A percentile compares a stretch with the other conserved stretches of the same genome.
phyloP scores from a whole-genome alignment of 2,329 filamentous ascomycete species.

The Colletotrichum sp. region DNA sequence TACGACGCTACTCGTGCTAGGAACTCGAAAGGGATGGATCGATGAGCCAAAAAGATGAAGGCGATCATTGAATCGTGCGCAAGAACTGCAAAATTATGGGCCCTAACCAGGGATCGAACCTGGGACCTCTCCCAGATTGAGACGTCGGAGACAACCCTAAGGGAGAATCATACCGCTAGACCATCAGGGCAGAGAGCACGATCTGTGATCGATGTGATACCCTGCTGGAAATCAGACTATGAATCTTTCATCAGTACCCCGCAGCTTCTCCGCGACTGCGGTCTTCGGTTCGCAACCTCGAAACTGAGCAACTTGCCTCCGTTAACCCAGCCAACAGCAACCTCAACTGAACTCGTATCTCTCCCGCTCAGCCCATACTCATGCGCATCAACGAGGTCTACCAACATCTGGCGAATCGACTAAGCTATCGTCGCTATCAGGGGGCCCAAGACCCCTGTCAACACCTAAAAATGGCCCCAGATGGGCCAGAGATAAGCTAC shows the following conservation, averaged over 20 bases:
- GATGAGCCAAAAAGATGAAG: too few species aligned
- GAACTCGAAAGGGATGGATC: too few species aligned
- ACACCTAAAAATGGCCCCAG: neutral
- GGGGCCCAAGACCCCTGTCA: conserved; percentile 1
- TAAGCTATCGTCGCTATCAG: neutral
- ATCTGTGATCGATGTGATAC: accelerated
- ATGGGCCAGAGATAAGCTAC: neutral
- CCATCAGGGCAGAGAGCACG: neutral
- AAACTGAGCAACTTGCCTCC: neutral
- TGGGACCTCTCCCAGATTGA: neutral
- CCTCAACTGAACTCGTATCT: neutral
- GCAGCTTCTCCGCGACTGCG: neutral
- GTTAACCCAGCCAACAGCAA: neutral
- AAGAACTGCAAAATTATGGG: neutral
- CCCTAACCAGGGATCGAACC: conserved; percentile 21
- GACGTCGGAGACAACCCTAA: neutral
- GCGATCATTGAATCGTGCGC: too few species aligned
- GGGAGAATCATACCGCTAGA: conserved; percentile 22
- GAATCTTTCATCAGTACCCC: accelerated
- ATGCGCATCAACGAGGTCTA: neutral
- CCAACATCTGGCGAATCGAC: neutral
- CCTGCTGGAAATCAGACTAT: accelerated
- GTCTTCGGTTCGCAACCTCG: neutral
- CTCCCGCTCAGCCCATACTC: neutral
- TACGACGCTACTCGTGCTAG: too few species aligned